These are phyloP conservation scores for Cyclospora cayetanensis DNA, from an alignment of 169 alveolate species.

Conservation along the genomic window DNA sequence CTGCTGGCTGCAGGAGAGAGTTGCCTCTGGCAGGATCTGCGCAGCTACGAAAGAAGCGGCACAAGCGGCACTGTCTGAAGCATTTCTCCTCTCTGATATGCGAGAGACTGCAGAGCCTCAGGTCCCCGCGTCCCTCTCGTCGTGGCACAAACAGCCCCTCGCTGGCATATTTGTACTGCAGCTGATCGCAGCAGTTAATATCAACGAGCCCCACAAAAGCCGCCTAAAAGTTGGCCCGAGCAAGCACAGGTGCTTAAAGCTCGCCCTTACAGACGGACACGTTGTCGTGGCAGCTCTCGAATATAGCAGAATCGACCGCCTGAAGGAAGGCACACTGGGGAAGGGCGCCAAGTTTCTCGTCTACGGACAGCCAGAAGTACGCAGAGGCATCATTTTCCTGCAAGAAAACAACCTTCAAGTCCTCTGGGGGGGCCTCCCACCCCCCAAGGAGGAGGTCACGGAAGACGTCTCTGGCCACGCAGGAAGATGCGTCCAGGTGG, in stretches of 20 bases:
- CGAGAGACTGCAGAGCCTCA: neutral
- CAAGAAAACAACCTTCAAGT: slow-evolving; percentile 4
- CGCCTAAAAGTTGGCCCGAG: neutral
- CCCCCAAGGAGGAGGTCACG: neutral
- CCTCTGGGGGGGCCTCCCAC: slow-evolving; percentile 27
- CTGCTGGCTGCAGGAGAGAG: neutral
- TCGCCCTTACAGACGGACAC: slow-evolving; percentile 37
- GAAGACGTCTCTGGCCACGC: neutral
- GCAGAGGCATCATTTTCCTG: slow-evolving; percentile 10
- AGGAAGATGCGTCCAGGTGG: too few relatives aligned
- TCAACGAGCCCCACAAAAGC: neutral
- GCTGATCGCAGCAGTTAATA: neutral
- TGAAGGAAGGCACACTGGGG: neutral
- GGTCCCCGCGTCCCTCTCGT: neutral
- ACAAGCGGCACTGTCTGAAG: neutral
- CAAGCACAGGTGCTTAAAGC: slow-evolving; percentile 27
- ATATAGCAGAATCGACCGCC: neutral
- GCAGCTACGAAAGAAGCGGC: neutral
- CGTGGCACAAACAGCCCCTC: neutral
- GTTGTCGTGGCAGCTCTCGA: neutral
- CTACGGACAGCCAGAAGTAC: neutral
- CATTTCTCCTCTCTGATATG: slow-evolving; percentile 14
- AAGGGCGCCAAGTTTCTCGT: slow-evolving; percentile 8
- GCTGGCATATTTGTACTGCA: neutral
- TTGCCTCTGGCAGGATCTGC: neutral